These are phyloP conservation scores for Quercus parvula DNA, from an alignment of 306 rosid species.

Conservation along the genomic window DNA sequence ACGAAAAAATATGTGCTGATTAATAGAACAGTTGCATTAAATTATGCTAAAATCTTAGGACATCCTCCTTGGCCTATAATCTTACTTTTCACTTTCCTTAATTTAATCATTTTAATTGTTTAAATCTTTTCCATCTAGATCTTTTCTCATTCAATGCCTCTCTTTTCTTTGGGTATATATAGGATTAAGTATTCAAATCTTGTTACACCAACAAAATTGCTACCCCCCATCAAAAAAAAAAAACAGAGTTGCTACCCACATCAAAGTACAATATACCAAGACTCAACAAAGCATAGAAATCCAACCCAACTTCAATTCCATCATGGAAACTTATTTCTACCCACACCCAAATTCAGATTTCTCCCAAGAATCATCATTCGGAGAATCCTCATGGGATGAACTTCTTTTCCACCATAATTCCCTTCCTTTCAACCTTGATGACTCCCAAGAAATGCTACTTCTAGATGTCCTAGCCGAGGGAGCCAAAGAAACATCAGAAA, in stretches of 20 bases:
- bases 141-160: background rate
- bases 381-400: constrained; percentile 17
- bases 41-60: background rate
- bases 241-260: background rate
- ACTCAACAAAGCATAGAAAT: background rate
- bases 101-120: background rate
- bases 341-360: constrained; percentile 13
- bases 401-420: constrained; percentile 6
- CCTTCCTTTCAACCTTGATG: constrained; percentile 9
- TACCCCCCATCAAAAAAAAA: background rate
- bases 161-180: constrained; percentile 26
- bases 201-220: background rate
- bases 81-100: background rate
- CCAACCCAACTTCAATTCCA: background rate
- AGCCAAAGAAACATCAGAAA: background rate
- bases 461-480: constrained; percentile 2
- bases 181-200: background rate
- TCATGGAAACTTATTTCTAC: constrained; percentile 17
- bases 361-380: constrained; percentile 27
- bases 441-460: constrained; percentile 12
- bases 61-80: constrained; percentile 27
- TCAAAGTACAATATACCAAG: background rate
- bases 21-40: background rate
- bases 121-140: background rate
- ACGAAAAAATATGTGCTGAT: background rate